Conservation (phyloP, 1,284 basidiomycete species). For the Rhodotorula sp. region DNA sequence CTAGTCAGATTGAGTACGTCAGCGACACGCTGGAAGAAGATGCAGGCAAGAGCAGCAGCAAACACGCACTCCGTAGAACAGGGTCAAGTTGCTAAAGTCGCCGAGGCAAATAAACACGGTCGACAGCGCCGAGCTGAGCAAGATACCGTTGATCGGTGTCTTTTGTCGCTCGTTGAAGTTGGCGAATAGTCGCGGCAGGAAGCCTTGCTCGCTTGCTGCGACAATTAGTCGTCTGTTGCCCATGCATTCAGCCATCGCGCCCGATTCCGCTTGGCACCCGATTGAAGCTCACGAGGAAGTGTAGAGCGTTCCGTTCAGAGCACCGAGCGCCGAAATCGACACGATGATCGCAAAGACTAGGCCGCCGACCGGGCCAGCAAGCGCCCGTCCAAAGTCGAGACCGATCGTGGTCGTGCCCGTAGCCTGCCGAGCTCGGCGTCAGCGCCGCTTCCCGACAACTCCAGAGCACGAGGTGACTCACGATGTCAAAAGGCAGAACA, state of each 20-base stretch:
- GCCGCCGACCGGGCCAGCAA: slow-evolving; percentile 82
- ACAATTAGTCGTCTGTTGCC: slow-evolving; percentile 70
- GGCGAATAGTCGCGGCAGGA: slow-evolving; percentile 78
- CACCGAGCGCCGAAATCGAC: slow-evolving; percentile 89
- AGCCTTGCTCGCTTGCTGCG: slow-evolving; percentile 82
- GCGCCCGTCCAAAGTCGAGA: slow-evolving; percentile 77
- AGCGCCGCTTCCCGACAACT: too few species aligned
- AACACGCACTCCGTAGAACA: slow-evolving; percentile 31
- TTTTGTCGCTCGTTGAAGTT: slow-evolving; percentile 66
- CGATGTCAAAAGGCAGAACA: slow-evolving; percentile 63
- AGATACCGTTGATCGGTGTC: slow-evolving; percentile 81
- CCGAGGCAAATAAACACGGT: slow-evolving; percentile 75
- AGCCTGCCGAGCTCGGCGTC: background rate
- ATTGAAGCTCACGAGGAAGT: slow-evolving; percentile 56
- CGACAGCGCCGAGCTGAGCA: slow-evolving; percentile 70
- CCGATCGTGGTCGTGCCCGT: slow-evolving; percentile 66
- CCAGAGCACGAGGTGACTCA: background rate
- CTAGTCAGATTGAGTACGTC: slow-evolving; percentile 47
- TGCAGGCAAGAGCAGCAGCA: slow-evolving; percentile 57
- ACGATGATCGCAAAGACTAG: slow-evolving; percentile 85
- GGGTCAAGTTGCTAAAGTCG: slow-evolving; percentile 64
- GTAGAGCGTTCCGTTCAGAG: slow-evolving; percentile 80
- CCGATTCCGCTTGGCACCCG: background rate
- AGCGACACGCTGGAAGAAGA: background rate
- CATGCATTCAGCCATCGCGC: slow-evolving; percentile 13